Evolutionary conservation across 169 alveolate genomes (phyloP), one percentile per base, ranked within the genome.

Genomic region (Plasmodium relictum): DNA sequence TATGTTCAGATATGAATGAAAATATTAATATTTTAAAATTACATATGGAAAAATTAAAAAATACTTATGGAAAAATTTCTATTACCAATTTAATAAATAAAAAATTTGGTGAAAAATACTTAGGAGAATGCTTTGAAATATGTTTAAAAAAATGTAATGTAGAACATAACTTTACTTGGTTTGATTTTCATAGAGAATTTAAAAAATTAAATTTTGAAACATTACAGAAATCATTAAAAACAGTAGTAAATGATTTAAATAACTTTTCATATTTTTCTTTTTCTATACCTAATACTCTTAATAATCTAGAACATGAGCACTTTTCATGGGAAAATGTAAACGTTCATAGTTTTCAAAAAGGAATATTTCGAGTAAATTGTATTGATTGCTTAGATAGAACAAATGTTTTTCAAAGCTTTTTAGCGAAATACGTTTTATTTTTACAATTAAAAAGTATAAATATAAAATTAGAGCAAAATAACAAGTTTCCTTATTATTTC

Each of bases 361-460:
- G 99, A 44, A 95, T 98, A 0, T 87, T 98, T 39, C 95, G 99
- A 61, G 97, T 98, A 16, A 98, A 98, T 92, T 98, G 99, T 89
- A 91, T 98, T 65, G 99, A 98, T 78, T 98, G 99, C 90, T 94
- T 98, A 18, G 99, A 98, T 91, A 94, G 99, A 76, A 98, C 99
- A 8, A 98, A 98, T 92, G 98, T 97, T n/a, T 90, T 98, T 26
- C 98, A 98, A 92, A 95, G 98, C 78, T 96, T 97, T 88, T 92
- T 83, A 48, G 69, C 91, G 24, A 83, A 83, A 72, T 83, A 70
- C 31, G 48, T 83, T 26, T 50, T 83, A 66, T 72, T 37, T 48
- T 42, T 83, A 59, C 91, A 83, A 16, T 61, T 83, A 48, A 56
- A 58, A 70, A 83, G 56, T 45, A 39, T 83, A 61, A 9, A 69